A percentile compares a stretch with the other conserved stretches of the same genome.
Evolutionary conservation across 495 filamentous ascomycete species (phyloP).

Genomic region (Penicillium maclennaniae): DNA sequence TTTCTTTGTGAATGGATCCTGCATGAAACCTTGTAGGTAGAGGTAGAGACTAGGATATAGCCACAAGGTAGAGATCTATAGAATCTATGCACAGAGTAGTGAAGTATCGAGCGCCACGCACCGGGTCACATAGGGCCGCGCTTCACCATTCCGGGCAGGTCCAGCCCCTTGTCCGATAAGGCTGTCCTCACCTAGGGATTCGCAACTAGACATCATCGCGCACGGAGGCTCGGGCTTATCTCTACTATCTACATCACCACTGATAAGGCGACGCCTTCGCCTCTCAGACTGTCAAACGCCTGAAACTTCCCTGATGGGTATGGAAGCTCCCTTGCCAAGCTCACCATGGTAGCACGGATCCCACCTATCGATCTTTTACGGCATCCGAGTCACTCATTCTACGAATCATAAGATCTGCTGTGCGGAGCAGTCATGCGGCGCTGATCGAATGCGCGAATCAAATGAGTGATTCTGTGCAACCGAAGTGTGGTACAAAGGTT

Average conservation of each 20-base stretch:
- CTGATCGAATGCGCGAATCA: constrained; percentile 5
- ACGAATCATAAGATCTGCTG: constrained; percentile 16
- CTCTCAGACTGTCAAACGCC: constrained; percentile 16
- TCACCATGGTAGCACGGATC: constrained; percentile 14
- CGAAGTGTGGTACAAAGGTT: background rate
- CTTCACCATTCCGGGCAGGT: constrained; percentile 14
- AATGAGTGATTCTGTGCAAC: background rate
- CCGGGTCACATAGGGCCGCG: background rate
- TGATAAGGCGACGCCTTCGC: constrained; percentile 4
- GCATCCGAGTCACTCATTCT: constrained; percentile 1
- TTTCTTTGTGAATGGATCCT: constrained; percentile 3
- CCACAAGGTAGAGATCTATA: too few species aligned
- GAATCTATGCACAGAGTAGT: background rate
- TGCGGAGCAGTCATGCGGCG: constrained; percentile 15
- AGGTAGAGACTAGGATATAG: background rate
- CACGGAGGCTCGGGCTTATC: constrained; percentile 11
- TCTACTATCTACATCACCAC: constrained; percentile 6
- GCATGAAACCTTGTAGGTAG: background rate
- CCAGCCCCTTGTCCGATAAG: constrained; percentile 17
- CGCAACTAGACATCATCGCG: background rate
- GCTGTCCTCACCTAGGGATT: background rate
- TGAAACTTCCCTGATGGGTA: constrained; percentile 32
- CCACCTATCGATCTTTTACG: constrained; percentile 4
- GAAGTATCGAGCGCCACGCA: background rate
- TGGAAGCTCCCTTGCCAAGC: constrained; percentile 22